Evolutionary conservation across 192 early-diverging fungal species (phyloP), one percentile per base, ranked within the genome.

Genomic region (Linnemannia schmuckeri): DNA sequence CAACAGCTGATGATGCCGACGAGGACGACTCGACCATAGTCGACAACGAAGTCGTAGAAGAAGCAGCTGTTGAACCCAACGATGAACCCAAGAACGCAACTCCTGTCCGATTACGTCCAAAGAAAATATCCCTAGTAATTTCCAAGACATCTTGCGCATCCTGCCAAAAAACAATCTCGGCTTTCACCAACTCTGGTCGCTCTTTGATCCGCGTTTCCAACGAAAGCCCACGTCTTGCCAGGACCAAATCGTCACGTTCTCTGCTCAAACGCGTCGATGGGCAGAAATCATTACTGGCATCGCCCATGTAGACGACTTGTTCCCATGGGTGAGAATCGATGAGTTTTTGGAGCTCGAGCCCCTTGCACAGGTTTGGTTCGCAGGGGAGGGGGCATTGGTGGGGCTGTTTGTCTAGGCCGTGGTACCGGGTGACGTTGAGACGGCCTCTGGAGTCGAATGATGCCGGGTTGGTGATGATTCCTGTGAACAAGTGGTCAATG

Each of bases 281-380:
- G 68, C 91, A 92, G 44, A 91, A 87, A 72, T 92, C 91, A 71
- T 92, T 92, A 47, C 81, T 77, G 1, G 90, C 88, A 74, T 92
- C 91, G n/a, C 91, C 91, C 84, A 88, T 90, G 61, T 92, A 92
- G 22, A 92, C 46, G 35, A 92, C 81, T 52, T 82, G 75, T n/a
- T 85, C 75, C 77, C 82, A 89, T 6, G 18, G 1, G 6, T 76
- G 68, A 5, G 74, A 42, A 44, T 85, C 83, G 33, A 85, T 85
- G 47, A 85, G 38, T 71, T 77, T 78, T 78, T 82, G 80, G 24
- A 82, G 44, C 42, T 82, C 78, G 4, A 54, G 70, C 78, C 94
- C 94, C 88, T 95, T 95, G 72, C 94, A 95, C 30, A 95, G 90
- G 76, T 95, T 95, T 9, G 85, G 74, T 3, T 90, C 78, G 73